phyloP scores from a whole-genome alignment of 2,329 filamentous ascomycete species.

The Teratosphaeria zuluensis region DNA sequence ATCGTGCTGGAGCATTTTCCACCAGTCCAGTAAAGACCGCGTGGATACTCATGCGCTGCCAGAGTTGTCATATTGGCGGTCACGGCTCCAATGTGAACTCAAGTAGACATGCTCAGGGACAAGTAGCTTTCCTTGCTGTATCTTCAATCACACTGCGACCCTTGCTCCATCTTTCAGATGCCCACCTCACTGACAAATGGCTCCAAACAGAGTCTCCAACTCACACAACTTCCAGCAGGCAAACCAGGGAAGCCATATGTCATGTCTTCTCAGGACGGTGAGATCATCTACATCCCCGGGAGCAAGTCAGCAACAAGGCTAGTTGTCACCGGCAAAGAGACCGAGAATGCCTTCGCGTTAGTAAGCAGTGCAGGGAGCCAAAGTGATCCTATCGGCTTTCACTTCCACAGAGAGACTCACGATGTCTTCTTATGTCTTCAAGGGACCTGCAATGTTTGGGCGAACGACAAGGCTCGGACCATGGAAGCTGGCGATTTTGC shows the following conservation, averaged over 20 bases:
- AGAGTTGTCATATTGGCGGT: neutral
- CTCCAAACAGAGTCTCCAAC: neutral
- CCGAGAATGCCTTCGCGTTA: conserved; percentile 41
- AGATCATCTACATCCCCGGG: conserved; percentile 43
- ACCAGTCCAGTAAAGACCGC: neutral
- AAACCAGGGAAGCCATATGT: conserved; percentile 14
- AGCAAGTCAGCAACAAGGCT: conserved; percentile 45
- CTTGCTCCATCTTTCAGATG: neutral
- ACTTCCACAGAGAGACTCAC: conserved; percentile 48
- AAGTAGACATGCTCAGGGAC: neutral
- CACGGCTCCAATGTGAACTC: neutral
- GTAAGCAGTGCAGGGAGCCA: conserved; percentile 41
- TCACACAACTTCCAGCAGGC: conserved; percentile 9
- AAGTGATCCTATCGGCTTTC: conserved; percentile 42
- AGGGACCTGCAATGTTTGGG: conserved; percentile 48
- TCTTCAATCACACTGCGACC: neutral
- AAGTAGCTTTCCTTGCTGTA: neutral
- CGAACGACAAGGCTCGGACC: conserved; percentile 46
- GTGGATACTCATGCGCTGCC: neutral
- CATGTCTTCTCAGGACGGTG: conserved; percentile 33
- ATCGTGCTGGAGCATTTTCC: neutral
- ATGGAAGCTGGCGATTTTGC: conserved; percentile 49
- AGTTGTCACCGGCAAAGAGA: conserved; percentile 44
- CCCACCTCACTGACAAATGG: neutral
- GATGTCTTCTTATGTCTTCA: conserved; percentile 50